These are phyloP conservation scores for Piper betle DNA, from an alignment of 164 flowering plant species.

Conservation along the genomic window DNA sequence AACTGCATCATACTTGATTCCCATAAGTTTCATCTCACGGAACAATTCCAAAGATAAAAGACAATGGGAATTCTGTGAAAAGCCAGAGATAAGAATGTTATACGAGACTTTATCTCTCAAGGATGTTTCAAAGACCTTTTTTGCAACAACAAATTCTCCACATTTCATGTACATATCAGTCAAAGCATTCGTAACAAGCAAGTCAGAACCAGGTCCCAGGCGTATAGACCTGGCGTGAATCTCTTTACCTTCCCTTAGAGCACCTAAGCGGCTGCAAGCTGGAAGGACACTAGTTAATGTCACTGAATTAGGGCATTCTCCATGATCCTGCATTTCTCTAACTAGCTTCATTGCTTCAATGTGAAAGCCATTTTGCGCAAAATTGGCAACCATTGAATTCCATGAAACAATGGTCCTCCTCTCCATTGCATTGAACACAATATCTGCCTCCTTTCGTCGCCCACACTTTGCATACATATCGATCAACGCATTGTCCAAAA, in stretches of 20 bases:
- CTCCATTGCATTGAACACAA: constrained; percentile 7
- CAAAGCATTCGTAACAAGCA: constrained; percentile 10
- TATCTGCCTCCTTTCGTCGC: constrained; percentile 2
- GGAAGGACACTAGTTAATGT: constrained; percentile 12
- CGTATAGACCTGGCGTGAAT: constrained; percentile 10
- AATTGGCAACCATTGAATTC: constrained; percentile 31
- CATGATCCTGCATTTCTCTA: constrained; percentile 9
- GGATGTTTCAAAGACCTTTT: constrained; percentile 6
- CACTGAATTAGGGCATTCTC: constrained; percentile 11
- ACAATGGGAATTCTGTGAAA: constrained; percentile 6
- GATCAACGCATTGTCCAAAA: constrained; percentile 10
- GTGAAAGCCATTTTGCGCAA: constrained; percentile 9
- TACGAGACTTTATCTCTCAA: constrained; percentile 10
- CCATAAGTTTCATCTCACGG: constrained; percentile 6
- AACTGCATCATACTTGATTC: constrained; percentile 8
- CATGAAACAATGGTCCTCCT: constrained; percentile 37
- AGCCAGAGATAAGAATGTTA: constrained; percentile 9
- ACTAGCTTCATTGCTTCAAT: constrained; percentile 9
- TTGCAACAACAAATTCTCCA: constrained; percentile 7
- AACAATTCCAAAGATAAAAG: constrained; percentile 5
- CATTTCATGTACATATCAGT: constrained; percentile 14
- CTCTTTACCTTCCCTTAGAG: constrained; percentile 7
- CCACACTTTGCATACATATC: constrained; percentile 15
- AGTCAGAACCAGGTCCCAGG: constrained; percentile 1
- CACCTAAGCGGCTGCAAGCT: constrained; percentile 8